phyloP scores from a whole-genome alignment of 1,139 yeast species.

The Blastobotrys buckinghamii region DNA sequence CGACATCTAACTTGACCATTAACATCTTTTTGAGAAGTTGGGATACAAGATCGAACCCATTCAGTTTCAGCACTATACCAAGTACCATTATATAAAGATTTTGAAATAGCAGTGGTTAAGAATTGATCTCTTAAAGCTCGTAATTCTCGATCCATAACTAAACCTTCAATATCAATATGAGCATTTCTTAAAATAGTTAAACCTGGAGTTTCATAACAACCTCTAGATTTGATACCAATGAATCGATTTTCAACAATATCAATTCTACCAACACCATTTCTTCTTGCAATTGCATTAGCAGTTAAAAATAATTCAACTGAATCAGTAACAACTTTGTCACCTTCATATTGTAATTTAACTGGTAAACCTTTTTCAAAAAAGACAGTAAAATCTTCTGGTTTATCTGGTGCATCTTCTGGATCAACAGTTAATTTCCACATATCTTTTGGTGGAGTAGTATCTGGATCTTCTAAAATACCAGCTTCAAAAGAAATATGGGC shows the following conservation, averaged over 20 bases:
- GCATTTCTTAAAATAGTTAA: conserved; percentile 88
- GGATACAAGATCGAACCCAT: conserved; percentile 86
- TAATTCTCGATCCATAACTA: conserved; percentile 94
- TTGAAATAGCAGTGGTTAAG: conserved; percentile 89
- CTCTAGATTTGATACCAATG: conserved; percentile 97
- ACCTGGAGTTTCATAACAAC: conserved; percentile 99
- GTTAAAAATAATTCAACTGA: conserved; percentile 89
- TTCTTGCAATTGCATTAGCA: conserved; percentile 93
- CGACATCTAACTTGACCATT: conserved; percentile 94
- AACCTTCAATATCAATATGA: conserved; percentile 94
- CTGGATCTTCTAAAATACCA: conserved; percentile 97
- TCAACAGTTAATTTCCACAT: conserved; percentile 99
- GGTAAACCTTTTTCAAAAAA: conserved; percentile 87
- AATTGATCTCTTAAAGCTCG: conserved; percentile 94
- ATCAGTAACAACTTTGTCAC: conserved; percentile 59
- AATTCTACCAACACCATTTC: conserved; percentile 98
- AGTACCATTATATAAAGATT: conserved; percentile 91
- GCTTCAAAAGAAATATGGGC: conserved; percentile 99
- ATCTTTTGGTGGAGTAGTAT: conserved; percentile 97
- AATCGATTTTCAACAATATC: conserved; percentile 98
- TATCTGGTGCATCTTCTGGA: conserved; percentile 90
- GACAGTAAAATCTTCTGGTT: conserved; percentile 83
- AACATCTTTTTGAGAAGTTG: conserved; percentile 90
- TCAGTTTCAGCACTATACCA: conserved; percentile 98
- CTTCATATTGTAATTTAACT: conserved; percentile 61